Evolutionary conservation across 345 rosid species (phyloP), one percentile per base, ranked within the genome.

Genomic region (Cardiospermum halicacabum): DNA sequence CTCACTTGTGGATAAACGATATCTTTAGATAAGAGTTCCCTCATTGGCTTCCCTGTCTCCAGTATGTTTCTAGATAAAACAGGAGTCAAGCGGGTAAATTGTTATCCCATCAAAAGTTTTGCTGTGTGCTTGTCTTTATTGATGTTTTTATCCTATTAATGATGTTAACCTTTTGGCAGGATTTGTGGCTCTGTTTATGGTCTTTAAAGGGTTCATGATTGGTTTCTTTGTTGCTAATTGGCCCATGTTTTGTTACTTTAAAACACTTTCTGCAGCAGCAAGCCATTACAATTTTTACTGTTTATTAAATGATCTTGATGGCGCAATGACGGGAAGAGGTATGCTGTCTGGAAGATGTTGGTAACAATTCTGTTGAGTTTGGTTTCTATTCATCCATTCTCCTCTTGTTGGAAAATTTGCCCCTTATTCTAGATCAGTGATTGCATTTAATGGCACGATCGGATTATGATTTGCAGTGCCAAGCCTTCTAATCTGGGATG

Each of bases 101-200:
- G 18, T 56, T 67, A 67, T 71, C 30, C 66, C 50, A 56, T 58
- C 66, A 40, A 60, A 60, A 62, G 53, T 43, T 28, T 56, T 70
- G 51, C 51, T 66, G 66, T 48, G n/a, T 37, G 78, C 68, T 64
- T 54, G 68, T 71, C 73, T 53, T 59, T 27, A 39, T 75, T 65
- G 21, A 62, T 66, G 26, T 61, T 30, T 64, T 69, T 51, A 39
- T 63, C 15, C 43, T 78, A 78, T 83, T 83, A 72, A 80, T 78
- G 30, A 53, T 60, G 57, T 40, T 72, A 59, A 76, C 71, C 72
- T 80, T 83, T 83, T 83, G 84, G 82, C 87, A 83, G 87, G 84
- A 56, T 72, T 31, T 72, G 59, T 70, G 80, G 75, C 78, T n/a
- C n/a, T 66, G 39, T 77, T 62, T 72, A 30, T 77, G 82, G 70